phyloP scores from a whole-genome alignment of 768 basidiomycete genomes.

The Dioszegia aurantiaca region DNA sequence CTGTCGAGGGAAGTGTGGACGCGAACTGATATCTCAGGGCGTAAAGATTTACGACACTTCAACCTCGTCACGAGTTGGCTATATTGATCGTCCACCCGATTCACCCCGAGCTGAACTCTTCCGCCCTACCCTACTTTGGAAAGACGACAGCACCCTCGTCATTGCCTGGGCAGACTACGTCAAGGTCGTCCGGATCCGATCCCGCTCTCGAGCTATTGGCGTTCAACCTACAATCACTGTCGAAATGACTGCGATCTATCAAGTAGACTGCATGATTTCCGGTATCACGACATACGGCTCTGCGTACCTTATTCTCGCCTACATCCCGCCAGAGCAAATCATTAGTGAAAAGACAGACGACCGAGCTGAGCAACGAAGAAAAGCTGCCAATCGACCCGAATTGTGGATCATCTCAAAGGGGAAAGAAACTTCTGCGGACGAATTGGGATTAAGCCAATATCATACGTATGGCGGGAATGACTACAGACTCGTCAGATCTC shows the following conservation, averaged over 20 bases:
- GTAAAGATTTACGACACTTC: conserved; percentile 87
- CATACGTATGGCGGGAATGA: conserved; percentile 89
- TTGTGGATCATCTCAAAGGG: conserved; percentile 87
- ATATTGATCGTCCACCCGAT: conserved; percentile 74
- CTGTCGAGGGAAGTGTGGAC: neutral
- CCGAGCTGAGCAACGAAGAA: conserved; percentile 70
- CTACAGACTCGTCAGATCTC: conserved; percentile 66
- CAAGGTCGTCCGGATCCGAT: conserved; percentile 68
- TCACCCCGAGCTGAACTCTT: conserved; percentile 91
- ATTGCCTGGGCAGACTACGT: conserved; percentile 92
- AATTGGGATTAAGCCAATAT: conserved; percentile 71
- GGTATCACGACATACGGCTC: conserved; percentile 67
- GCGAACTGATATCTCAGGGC: conserved; percentile 59
- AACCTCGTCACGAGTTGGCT: conserved; percentile 73
- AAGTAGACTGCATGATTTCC: conserved; percentile 91
- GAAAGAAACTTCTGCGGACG: conserved; percentile 83
- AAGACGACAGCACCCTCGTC: conserved; percentile 82
- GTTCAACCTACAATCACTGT: conserved; percentile 54
- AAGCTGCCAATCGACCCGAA: conserved; percentile 87
- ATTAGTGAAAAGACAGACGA: conserved; percentile 72
- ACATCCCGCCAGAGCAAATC: conserved; percentile 71
- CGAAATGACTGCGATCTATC: conserved; percentile 87
- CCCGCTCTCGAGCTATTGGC: conserved; percentile 56
- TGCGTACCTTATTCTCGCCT: conserved; percentile 77
- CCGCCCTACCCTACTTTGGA: conserved; percentile 88